Percentiles rank a stretch among this genome's conserved stretches.
Conservation (phyloP, 345 rosid genomes). For the Boechera divaricarpa region DNA sequence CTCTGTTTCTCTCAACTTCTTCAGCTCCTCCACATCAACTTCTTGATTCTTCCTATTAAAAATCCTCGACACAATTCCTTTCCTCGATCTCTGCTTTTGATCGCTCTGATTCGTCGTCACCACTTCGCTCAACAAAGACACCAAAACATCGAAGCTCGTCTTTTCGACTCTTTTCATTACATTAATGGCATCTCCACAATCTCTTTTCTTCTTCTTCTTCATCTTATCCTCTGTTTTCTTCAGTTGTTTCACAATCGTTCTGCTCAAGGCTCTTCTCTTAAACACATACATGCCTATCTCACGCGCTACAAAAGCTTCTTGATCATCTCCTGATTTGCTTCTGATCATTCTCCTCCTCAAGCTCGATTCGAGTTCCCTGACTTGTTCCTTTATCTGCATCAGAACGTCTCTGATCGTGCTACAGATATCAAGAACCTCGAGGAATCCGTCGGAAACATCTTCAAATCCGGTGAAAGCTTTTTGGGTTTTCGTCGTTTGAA, state of each 20-base stretch:
- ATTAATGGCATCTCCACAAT: conserved; percentile 12
- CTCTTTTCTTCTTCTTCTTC: conserved; percentile 33
- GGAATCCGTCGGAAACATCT: conserved; percentile 51
- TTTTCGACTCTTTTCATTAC: conserved; percentile 48
- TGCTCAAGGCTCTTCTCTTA: conserved; percentile 47
- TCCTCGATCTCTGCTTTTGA: background rate
- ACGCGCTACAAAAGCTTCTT: conserved; percentile 19
- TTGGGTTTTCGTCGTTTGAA: conserved; percentile 36
- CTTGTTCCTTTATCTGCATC: conserved; percentile 43
- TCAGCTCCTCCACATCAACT: conserved; percentile 28
- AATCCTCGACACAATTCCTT: conserved; percentile 37
- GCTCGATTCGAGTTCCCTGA: conserved; percentile 45
- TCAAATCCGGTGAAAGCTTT: conserved; percentile 43
- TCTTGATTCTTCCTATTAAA: conserved; percentile 37
- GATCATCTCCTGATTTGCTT: conserved; percentile 27
- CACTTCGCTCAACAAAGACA: conserved; percentile 41
- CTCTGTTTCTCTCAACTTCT: conserved; percentile 48
- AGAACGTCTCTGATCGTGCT: conserved; percentile 48
- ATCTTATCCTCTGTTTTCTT: conserved; percentile 41
- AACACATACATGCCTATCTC: conserved; percentile 41
- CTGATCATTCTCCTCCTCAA: conserved; percentile 45
- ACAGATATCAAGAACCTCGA: conserved; percentile 51
- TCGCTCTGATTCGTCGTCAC: background rate
- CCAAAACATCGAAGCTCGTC: conserved; percentile 37
- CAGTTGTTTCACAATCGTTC: conserved; percentile 9